Base-by-base conservation (phyloP, 2,329 filamentous ascomycete genomes). In the Ascochyta fabae region DNA sequence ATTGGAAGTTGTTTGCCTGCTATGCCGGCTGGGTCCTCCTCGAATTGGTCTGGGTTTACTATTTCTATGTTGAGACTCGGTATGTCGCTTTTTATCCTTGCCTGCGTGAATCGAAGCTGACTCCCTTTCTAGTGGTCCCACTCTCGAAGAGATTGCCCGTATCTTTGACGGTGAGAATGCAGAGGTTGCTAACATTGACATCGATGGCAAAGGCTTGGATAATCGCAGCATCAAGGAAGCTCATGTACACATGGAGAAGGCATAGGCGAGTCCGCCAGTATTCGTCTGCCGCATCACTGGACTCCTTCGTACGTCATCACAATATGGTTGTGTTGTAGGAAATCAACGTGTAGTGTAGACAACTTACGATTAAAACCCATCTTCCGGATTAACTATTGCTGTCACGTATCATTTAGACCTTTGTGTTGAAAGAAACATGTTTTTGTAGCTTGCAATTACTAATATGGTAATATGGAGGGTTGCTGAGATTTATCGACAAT, bases 101-200 rank as follows among this genome's bases (percentile, higher is more conserved):
- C 34, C 38, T 44, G 15, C 43, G 24, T 49, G 42, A 54, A 26
- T 45, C 29, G 15, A 48, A 46, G 48, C 52, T 59, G 43, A 59
- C 35, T 46, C 43, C 41, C 13, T 15, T 6, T 56, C 86, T n/a
- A 86, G 85, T 67, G 86, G 86, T 2, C 85, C 85, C 0, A 89
- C 86, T 3, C 83, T 90, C 0, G 87, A 89, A 68, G 85, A 88
- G 70, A 83, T 88, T 62, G 83, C 86, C 38, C 82, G 83, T 60
- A 87, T 89, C 68, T 89, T 90, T 64, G 87, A 89, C 60, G 87
- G 86, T 35, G 81, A 84, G 13, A 75, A 81, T 27, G 83, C 82
- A 19, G 79, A 64, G 48, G 64, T 66, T 50, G 61, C 61, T 36
- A 42, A 61, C 26, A 52, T 63, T 40, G 58, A 63, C 34, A 46